A percentile compares a stretch with the other conserved stretches of the same genome.
These are phyloP conservation scores for Neonectria magnoliae DNA, from an alignment of 2,329 filamentous ascomycete genomes.

Conservation along the genomic window DNA sequence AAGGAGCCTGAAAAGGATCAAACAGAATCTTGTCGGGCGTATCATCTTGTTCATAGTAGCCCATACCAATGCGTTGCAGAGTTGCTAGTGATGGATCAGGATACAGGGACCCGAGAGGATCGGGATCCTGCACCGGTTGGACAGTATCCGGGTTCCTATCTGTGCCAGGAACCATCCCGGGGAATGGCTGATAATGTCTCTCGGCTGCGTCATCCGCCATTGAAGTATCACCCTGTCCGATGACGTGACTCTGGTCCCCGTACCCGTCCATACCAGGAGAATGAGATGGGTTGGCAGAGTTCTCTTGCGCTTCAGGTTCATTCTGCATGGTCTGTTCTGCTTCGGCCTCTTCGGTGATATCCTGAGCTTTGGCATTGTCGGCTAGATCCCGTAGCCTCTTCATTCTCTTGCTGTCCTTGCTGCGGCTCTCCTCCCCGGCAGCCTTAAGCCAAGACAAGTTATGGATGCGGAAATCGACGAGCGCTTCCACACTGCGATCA, in stretches of 20 bases:
- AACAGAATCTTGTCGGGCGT: slow-evolving; percentile 68
- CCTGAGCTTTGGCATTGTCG: slow-evolving; percentile 65
- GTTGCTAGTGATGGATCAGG: slow-evolving; percentile 60
- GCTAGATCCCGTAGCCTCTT: slow-evolving; percentile 65
- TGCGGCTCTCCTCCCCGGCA: slow-evolving; percentile 66
- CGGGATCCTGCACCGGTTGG: background rate
- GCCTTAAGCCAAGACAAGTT: slow-evolving; percentile 85
- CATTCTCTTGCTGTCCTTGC: slow-evolving; percentile 67
- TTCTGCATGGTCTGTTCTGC: slow-evolving; percentile 36
- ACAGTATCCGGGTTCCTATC: slow-evolving; percentile 9
- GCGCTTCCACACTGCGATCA: slow-evolving; percentile 85
- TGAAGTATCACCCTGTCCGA: slow-evolving; percentile 34
- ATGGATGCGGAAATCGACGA: slow-evolving; percentile 90
- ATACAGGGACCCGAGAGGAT: slow-evolving; percentile 51
- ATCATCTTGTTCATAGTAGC: slow-evolving; percentile 69
- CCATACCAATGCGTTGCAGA: slow-evolving; percentile 65
- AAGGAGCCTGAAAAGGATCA: slow-evolving; percentile 65
- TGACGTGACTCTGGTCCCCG: slow-evolving; percentile 47
- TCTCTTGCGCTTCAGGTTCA: slow-evolving; percentile 16
- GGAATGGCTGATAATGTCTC: slow-evolving; percentile 16
- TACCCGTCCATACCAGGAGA: slow-evolving; percentile 38
- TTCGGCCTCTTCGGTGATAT: slow-evolving; percentile 48
- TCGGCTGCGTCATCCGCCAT: slow-evolving; percentile 23
- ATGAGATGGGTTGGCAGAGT: slow-evolving; percentile 10
- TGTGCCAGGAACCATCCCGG: slow-evolving; percentile 17